Base-by-base conservation (phyloP, 2,329 filamentous ascomycete genomes). In the Stagonosporopsis chrysanthemi region DNA sequence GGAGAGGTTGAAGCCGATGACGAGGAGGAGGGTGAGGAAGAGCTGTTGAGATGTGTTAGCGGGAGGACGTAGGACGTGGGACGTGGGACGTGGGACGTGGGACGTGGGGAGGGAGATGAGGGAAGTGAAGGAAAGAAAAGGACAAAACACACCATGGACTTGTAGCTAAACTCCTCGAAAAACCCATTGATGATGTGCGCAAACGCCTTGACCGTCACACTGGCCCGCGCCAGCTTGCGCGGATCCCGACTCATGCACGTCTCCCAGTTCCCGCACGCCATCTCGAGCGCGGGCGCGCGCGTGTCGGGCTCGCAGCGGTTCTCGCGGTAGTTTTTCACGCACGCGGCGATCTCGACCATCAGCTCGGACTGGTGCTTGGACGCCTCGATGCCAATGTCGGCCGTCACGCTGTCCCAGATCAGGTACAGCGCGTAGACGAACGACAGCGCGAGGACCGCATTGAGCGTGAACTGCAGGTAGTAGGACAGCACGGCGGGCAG, bases 151-250 rank as follows among this genome's bases (percentile, higher is more conserved):
- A 87, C 86, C 82, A 90, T 88, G 11, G 87, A 85, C 77, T 97
- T 97, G 77, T 91, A 89, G 62, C 90, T 92, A 76, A 98, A 93
- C 6, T 91, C 88, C 67, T 96, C 92, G 4, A 96, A 88, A 75
- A 98, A 97, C 69, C 90, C 89, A 74, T 98, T 97, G 76, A 98
- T 89, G 38, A 99, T 96, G 71, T 92, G 87, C 0, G 94, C 94
- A 72, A 97, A 90, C 24, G 93, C 95, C 70, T 91, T 89, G 5
- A 92, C 93, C 17, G 90, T 91, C 36, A 97, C 87, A 68, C 88
- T 89, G 39, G 94, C 89, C 35, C 89, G 84, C 64, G 91, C 92
- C 53, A 97, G 87, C 53, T 87, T 86, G 41, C 88, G 83, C 0
- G 92, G 88, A 69, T 97, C 91, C 63, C 89, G 86, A 63, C 88